Evolutionary conservation across 2,329 filamentous ascomycete genomes (phyloP).

Genomic region (Botryotinia narcissicola): DNA sequence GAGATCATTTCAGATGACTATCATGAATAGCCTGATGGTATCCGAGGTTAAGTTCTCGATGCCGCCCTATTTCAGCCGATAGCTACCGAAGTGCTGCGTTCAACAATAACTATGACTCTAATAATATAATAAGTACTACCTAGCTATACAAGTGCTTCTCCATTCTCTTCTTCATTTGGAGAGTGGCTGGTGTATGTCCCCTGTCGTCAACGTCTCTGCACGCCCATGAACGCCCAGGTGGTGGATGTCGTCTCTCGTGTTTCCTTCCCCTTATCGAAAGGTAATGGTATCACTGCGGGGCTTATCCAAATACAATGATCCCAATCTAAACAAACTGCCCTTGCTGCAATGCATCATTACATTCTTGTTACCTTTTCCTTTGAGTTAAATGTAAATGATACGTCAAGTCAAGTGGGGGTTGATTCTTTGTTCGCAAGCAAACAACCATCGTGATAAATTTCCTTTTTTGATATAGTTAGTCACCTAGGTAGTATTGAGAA

Average conservation of each 20-base stretch:
- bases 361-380: neutral
- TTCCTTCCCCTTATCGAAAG: neutral
- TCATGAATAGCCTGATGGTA: conserved; percentile 5
- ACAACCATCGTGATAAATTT: neutral
- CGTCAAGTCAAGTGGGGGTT: neutral
- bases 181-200: neutral
- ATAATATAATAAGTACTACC: neutral
- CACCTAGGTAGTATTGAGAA: neutral
- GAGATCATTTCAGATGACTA: conserved; percentile 8
- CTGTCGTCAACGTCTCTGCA: neutral
- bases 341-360: neutral
- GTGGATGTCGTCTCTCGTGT: neutral
- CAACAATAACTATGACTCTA: neutral
- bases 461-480: neutral
- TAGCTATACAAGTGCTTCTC: too few relatives aligned
- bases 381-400: neutral
- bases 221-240: neutral
- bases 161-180: neutral
- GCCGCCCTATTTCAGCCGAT: neutral
- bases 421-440: conserved; percentile 5
- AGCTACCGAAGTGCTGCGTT: neutral
- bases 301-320: conserved; percentile 1
- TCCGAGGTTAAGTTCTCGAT: neutral
- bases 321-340: neutral
- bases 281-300: conserved; percentile 6